phyloP scores from a whole-genome alignment of 1,284 basidiomycete species.

The Termitomyces sp. region DNA sequence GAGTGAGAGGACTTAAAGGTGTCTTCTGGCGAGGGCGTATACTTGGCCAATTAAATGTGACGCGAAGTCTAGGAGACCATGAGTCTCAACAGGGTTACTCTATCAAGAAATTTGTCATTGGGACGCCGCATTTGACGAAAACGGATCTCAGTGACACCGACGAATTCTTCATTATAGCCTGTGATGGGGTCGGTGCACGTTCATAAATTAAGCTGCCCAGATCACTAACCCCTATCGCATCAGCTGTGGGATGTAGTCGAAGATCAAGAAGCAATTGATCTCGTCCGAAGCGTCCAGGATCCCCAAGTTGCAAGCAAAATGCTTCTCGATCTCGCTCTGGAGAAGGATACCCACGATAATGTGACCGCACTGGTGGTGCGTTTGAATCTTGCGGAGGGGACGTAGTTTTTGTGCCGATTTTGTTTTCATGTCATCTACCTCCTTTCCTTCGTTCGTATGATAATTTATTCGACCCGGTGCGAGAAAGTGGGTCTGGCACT shows the following conservation, averaged over 20 bases:
- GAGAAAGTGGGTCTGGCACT: background rate
- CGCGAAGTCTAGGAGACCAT: constrained; percentile 17
- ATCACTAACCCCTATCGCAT: background rate
- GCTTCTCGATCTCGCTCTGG: constrained; percentile 13
- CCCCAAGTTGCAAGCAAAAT: constrained; percentile 13
- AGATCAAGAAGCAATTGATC: constrained; percentile 16
- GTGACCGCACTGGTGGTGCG: constrained; percentile 17
- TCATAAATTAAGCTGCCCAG: background rate
- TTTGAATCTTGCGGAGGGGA: constrained; percentile 4
- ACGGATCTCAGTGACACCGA: constrained; percentile 10
- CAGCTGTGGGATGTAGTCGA: constrained; percentile 17
- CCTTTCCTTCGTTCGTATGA: background rate
- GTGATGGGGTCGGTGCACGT: constrained; percentile 15
- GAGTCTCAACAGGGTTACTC: constrained; percentile 15
- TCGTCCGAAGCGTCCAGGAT: constrained; percentile 10
- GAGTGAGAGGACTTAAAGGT: constrained; percentile 14
- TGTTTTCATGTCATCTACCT: background rate
- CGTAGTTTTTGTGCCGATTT: background rate
- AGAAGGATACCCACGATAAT: constrained; percentile 15
- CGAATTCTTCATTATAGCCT: constrained; percentile 17
- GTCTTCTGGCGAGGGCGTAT: constrained; percentile 17
- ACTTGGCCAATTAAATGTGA: constrained; percentile 16
- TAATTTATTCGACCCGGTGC: background rate
- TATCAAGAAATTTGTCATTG: constrained; percentile 15
- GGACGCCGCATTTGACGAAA: constrained; percentile 10